Conservation (phyloP, 306 rosid genomes). For the Trifolium dubium region DNA sequence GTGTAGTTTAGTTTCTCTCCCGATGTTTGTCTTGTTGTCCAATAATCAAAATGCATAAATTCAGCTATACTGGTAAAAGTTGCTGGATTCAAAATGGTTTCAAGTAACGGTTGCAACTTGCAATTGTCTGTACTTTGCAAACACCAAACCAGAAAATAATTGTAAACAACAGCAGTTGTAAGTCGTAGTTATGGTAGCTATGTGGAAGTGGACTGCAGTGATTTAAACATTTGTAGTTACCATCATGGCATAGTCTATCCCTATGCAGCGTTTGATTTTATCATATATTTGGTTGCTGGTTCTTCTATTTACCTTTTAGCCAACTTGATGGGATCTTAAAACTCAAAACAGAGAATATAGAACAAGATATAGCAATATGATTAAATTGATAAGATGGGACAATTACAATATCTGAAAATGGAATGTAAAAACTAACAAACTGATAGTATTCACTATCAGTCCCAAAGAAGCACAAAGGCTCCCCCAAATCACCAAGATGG, state of each 20-base stretch:
- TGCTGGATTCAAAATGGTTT: neutral
- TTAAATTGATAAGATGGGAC: too few species aligned
- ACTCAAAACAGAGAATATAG: too few species aligned
- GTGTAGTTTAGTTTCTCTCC: neutral
- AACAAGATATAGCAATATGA: too few species aligned
- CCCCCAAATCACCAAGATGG: too few species aligned
- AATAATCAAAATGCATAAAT: neutral
- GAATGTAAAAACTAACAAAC: too few species aligned
- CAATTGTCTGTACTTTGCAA: neutral
- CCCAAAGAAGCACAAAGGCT: too few species aligned
- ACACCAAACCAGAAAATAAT: neutral
- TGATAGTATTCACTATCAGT: too few species aligned
- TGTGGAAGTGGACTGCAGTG: neutral
- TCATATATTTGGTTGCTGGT: constrained; percentile 6
- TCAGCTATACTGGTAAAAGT: neutral
- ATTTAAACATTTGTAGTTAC: neutral
- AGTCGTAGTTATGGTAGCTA: neutral
- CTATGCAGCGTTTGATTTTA: neutral
- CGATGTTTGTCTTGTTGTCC: neutral
- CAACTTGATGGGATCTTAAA: too few species aligned
- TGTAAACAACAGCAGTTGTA: neutral
- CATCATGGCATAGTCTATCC: neutral
- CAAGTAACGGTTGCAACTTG: neutral
- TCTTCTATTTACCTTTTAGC: neutral
- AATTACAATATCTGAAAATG: too few species aligned